Evolutionary conservation across 2,329 filamentous ascomycete genomes (phyloP).

Genomic region (Ascochyta viciae-villosae): DNA sequence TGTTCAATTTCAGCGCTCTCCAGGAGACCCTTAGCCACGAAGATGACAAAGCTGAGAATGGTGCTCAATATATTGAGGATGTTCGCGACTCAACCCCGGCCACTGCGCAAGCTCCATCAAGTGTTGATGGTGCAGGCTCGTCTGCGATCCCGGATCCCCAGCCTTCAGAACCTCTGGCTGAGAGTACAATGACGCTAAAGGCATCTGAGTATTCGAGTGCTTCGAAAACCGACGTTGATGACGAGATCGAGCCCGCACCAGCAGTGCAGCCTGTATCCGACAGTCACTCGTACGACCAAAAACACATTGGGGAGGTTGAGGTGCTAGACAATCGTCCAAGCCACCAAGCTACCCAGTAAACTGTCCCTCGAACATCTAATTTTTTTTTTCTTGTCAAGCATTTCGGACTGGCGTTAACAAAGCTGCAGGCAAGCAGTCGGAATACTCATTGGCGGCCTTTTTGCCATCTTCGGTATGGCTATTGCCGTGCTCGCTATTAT

Average conservation of each 20-base stretch:
- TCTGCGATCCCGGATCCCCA: not conserved
- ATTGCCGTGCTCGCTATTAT: slow-evolving; percentile 5
- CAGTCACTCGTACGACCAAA: slow-evolving; percentile 37
- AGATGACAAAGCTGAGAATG: slow-evolving; percentile 51
- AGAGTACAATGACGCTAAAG: slow-evolving; percentile 39
- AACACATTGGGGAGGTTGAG: slow-evolving; percentile 44
- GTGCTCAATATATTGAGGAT: slow-evolving; percentile 52
- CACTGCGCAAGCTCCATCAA: not conserved
- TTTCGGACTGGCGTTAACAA: slow-evolving; percentile 23
- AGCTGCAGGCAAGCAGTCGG: slow-evolving; percentile 12
- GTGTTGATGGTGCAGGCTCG: slow-evolving; percentile 2
- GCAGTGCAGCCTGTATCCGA: slow-evolving; percentile 30
- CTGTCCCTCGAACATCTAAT: not conserved
- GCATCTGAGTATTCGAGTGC: slow-evolving; percentile 21
- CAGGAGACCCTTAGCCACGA: slow-evolving; percentile 80
- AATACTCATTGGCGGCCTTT: slow-evolving; percentile 15
- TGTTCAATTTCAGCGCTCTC: slow-evolving; percentile 91
- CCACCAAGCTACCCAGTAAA: slow-evolving; percentile 44
- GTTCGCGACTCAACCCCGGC: slow-evolving; percentile 20
- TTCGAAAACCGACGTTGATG: slow-evolving; percentile 23
- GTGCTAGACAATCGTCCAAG: slow-evolving; percentile 32
- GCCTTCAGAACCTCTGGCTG: slow-evolving; percentile 14
- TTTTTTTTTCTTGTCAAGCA: slow-evolving; percentile 2
- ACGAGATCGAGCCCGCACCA: slow-evolving; percentile 38
- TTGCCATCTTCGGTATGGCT: slow-evolving; percentile 7